phyloP scores from a whole-genome alignment of 192 early-diverging fungal genomes.

The Haplosporangium gracile region DNA sequence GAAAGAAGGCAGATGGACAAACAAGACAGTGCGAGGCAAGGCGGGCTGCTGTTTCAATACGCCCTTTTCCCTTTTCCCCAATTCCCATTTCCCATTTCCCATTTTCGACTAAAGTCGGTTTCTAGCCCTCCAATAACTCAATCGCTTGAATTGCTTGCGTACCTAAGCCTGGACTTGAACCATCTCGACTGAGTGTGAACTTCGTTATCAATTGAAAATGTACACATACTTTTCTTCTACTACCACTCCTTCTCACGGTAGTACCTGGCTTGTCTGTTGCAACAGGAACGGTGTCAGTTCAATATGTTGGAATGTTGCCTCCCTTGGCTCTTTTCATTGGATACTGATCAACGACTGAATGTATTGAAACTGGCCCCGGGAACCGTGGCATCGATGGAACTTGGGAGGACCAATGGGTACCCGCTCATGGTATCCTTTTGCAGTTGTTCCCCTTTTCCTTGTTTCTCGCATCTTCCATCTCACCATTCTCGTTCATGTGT shows the following conservation, averaged over 20 bases:
- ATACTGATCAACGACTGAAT: too few relatives aligned
- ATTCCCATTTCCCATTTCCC: neutral
- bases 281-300: neutral
- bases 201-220: constrained; percentile 4
- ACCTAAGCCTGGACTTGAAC: constrained; percentile 7
- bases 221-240: neutral
- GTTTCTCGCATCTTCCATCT: neutral
- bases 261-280: neutral
- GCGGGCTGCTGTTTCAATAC: neutral
- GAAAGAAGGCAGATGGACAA: neutral
- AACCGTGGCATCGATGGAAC: neutral
- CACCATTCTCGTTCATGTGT: neutral
- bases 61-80: neutral
- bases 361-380: neutral
- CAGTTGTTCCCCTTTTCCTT: neutral
- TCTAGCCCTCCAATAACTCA: neutral
- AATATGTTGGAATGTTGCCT: neutral
- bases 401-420: neutral
- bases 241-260: neutral
- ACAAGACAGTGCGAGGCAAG: neutral
- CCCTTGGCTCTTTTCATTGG: too few relatives aligned
- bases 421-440: neutral
- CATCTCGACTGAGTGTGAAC: neutral
- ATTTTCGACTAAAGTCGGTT: neutral
- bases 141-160: neutral